Base-by-base conservation (phyloP, 495 filamentous ascomycete genomes). In the Pyronema omphalodes region DNA sequence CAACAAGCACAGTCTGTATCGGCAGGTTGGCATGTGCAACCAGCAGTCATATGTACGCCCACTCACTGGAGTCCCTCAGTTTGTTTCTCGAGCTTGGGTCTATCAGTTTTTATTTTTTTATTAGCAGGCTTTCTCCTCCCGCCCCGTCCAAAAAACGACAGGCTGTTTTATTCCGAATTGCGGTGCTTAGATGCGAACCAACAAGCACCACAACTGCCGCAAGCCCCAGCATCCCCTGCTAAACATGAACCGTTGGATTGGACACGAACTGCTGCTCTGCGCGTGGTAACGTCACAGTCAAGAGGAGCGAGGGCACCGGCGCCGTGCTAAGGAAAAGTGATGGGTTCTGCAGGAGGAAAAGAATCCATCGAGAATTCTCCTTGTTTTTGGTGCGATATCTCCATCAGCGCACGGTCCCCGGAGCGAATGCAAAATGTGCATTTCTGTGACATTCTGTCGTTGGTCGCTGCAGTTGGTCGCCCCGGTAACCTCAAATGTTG, bases 271-370 rank as follows among this genome's bases (percentile, higher is more conserved):
- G 12, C 12, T 11, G 44, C 39, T 12, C 39, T 15, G 44, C 44
- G 44, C 44, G 44, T 47, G 44, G 44, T 47, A 2, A 47, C 44
- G 44, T 47, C 44, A 47, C 44, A 47, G 39, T 17, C 11, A 17
- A 29, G 23, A 29, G 23, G 23, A 29, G 23, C 23, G 23, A 29
- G 23, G 5, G 23, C 23, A 5, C 23, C 23, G 23, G 23, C 23
- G 23, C 23, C 23, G 23, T 29, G 23, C 23, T 29, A 29, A 29
- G 5, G 23, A 29, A 29, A 12, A 41, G 39, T 41, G 39, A 41
- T 17, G 7, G 39, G 11, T 41, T 12, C 39, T 41, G 39, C 39
- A 41, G 11, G 39, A 41, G 15, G 11, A 17, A 41, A 41, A 3
- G 6, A 17, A 41, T 12, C 39, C 15, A 12, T 41, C 39, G 15